These are phyloP conservation scores for Ogataea pilisensis DNA, from an alignment of 805 yeast genomes.

Conservation along the genomic window DNA sequence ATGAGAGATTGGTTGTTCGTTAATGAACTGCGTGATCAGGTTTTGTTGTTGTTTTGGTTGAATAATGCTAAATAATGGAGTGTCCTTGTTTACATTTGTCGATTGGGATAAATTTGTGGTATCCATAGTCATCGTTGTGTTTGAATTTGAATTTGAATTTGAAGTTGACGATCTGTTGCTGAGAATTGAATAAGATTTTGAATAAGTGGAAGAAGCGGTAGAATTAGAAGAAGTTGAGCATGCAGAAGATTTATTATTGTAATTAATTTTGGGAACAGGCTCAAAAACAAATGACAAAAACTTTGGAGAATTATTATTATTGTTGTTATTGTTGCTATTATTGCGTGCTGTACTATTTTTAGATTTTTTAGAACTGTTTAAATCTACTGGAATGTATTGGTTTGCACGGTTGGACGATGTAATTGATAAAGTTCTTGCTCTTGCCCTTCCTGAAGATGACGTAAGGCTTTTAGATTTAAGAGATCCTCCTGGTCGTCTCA, in stretches of 20 bases:
- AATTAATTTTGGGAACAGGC: slow-evolving; percentile 10
- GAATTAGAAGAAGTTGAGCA: slow-evolving; percentile 17
- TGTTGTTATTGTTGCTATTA: slow-evolving; percentile 2
- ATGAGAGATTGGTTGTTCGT: neutral
- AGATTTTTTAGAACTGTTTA: slow-evolving; percentile 2
- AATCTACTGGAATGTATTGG: slow-evolving; percentile 1
- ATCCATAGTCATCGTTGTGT: neutral
- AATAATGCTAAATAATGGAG: neutral
- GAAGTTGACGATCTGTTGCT: neutral
- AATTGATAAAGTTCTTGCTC: slow-evolving; percentile 9
- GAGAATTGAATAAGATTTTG: neutral
- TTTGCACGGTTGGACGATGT: slow-evolving; percentile 1
- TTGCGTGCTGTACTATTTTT: too few relatives aligned
- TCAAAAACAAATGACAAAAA: slow-evolving; percentile 23
- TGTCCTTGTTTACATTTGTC: neutral
- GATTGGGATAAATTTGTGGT: neutral
- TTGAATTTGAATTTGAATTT: neutral
- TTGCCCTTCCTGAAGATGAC: slow-evolving; percentile 1
- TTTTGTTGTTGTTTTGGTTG: neutral
- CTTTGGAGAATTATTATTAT: slow-evolving; percentile 6
- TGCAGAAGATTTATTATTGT: slow-evolving; percentile 9
- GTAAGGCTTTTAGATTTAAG: neutral
- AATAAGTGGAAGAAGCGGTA: neutral
- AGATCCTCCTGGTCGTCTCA: neutral
- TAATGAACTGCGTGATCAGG: neutral